These are phyloP conservation scores for Oryza longistaminata DNA, from an alignment of 176 grass and related monocot genomes.

Conservation along the genomic window DNA sequence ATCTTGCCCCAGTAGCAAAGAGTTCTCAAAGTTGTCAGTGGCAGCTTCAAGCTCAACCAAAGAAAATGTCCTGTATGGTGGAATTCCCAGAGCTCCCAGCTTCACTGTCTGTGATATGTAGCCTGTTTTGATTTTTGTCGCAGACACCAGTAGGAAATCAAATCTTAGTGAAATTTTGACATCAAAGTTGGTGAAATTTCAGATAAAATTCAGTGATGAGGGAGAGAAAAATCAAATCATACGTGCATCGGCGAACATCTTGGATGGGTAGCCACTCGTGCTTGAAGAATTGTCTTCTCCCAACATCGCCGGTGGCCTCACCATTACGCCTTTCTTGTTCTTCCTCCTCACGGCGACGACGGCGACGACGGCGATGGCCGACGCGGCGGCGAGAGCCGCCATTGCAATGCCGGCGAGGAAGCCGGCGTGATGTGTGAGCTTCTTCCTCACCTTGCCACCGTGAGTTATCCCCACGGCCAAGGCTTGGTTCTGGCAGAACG, in stretches of 20 bases:
- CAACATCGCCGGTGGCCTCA: slow-evolving; percentile 41
- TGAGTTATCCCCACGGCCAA: slow-evolving; percentile 80
- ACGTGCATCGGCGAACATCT: slow-evolving; percentile 86
- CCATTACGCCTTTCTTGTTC: slow-evolving; percentile 32
- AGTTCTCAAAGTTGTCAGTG: slow-evolving; percentile 89
- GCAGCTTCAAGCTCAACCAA: slow-evolving; percentile 87
- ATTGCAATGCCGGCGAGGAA: slow-evolving; percentile 43
- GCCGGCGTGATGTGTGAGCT: slow-evolving; percentile 3
- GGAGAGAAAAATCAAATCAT: slow-evolving; percentile 25
- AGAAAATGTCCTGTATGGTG: slow-evolving; percentile 77
- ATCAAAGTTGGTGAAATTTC: background rate
- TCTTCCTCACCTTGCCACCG: slow-evolving; percentile 43
- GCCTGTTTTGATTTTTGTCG: slow-evolving; percentile 44
- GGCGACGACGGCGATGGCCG: slow-evolving; percentile 35
- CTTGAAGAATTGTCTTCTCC: slow-evolving; percentile 70
- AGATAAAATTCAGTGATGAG: slow-evolving; percentile 3
- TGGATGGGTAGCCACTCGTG: slow-evolving; percentile 55
- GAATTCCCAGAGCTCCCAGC: slow-evolving; percentile 85
- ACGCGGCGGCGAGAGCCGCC: slow-evolving; percentile 41
- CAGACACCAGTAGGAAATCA: background rate
- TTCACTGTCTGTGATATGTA: slow-evolving; percentile 85
- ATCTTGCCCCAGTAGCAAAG: slow-evolving; percentile 73
- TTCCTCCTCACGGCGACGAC: slow-evolving; percentile 56
- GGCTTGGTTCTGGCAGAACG: slow-evolving; percentile 88
- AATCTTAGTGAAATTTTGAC: background rate